These are phyloP conservation scores for Penicillium turbatum DNA, from an alignment of 495 filamentous ascomycete genomes.

Conservation along the genomic window DNA sequence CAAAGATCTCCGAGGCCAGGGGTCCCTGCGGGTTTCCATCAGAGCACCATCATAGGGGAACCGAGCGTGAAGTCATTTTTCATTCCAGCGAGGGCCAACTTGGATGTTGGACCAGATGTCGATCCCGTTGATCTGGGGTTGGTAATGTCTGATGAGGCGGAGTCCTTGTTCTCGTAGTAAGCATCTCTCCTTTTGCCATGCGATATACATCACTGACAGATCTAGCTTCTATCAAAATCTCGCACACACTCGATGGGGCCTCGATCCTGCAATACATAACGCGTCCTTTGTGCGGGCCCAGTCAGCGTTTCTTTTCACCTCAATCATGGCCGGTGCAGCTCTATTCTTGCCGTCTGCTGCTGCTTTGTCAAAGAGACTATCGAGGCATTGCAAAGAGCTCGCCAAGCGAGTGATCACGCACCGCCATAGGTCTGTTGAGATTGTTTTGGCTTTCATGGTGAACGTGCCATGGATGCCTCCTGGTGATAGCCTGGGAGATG, in stretches of 20 bases:
- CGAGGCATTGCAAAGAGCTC: conserved; percentile 58
- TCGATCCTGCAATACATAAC: conserved; percentile 62
- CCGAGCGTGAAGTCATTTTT: conserved; percentile 51
- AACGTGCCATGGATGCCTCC: conserved; percentile 74
- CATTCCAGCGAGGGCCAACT: conserved; percentile 52
- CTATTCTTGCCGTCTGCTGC: conserved; percentile 59
- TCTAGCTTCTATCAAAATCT: conserved; percentile 64
- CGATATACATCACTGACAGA: conserved; percentile 1
- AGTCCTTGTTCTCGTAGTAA: conserved; percentile 61
- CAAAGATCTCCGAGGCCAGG: conserved; percentile 13
- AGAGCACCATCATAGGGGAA: conserved; percentile 1
- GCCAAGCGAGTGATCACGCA: conserved; percentile 55
- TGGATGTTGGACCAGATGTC: conserved; percentile 57
- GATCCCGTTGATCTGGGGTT: conserved; percentile 67
- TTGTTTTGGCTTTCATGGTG: conserved; percentile 71
- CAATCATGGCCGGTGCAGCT: conserved; percentile 60
- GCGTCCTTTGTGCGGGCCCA: conserved; percentile 58
- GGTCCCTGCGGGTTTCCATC: conserved; percentile 8
- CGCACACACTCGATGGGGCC: conserved; percentile 69
- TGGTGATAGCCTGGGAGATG: conserved; percentile 61
- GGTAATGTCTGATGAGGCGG: conserved; percentile 57
- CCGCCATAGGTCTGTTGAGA: conserved; percentile 63
- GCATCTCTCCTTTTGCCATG: conserved; percentile 8
- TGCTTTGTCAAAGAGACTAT: conserved; percentile 59
- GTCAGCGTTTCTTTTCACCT: conserved; percentile 68